Evolutionary conservation across 192 early-diverging fungal genomes (phyloP).

Genomic region (Coemansia sp.): DNA sequence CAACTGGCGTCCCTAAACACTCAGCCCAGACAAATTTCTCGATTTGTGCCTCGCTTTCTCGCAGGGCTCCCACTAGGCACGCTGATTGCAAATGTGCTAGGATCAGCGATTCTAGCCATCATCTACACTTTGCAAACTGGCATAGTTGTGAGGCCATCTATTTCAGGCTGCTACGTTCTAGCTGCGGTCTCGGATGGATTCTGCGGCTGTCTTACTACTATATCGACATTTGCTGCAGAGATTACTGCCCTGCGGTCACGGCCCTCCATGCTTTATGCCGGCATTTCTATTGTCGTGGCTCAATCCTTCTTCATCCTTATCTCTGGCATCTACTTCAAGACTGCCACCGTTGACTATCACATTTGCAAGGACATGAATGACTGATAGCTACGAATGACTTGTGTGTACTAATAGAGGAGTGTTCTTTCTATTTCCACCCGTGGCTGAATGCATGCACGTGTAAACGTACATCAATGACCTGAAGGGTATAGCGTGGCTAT

Average conservation of each 20-base stretch:
- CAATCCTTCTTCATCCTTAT: conserved; percentile 45
- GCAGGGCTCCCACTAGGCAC: conserved; percentile 45
- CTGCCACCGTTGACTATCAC: conserved; percentile 23
- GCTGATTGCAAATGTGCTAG: conserved; percentile 42
- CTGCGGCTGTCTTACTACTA: conserved; percentile 69
- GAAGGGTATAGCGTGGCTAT: neutral
- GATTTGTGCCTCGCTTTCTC: neutral
- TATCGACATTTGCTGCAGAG: conserved; percentile 68
- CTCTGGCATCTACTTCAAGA: conserved; percentile 51
- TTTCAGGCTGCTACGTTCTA: conserved; percentile 39
- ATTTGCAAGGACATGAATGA: neutral
- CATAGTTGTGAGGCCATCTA: conserved; percentile 39
- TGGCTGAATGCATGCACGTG: conserved; percentile 10
- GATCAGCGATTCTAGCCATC: conserved; percentile 32
- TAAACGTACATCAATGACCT: neutral
- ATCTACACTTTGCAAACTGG: conserved; percentile 39
- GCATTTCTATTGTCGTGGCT: conserved; percentile 34
- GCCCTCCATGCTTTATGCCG: conserved; percentile 23
- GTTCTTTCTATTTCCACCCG: neutral
- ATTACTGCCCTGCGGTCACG: conserved; percentile 26
- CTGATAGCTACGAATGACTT: neutral
- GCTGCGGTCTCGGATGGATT: conserved; percentile 59
- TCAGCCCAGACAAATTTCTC: neutral
- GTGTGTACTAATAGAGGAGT: neutral
- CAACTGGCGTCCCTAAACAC: conserved; percentile 39